Base-by-base conservation (phyloP, 2,329 filamentous ascomycete genomes). In the Neodidymelliopsis sp. region DNA sequence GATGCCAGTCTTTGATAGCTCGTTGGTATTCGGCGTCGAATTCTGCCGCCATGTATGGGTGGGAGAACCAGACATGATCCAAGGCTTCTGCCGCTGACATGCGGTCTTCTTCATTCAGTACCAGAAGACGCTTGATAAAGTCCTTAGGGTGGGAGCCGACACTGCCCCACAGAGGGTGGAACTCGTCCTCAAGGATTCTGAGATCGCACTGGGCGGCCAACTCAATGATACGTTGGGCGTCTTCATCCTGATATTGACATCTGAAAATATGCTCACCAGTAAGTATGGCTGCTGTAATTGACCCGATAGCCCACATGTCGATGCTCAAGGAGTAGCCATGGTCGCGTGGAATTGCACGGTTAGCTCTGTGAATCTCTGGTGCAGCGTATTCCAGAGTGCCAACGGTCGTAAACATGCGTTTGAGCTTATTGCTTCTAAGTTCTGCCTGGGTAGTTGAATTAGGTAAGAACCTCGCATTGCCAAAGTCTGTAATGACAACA, bases 261-360 rank as follows among this genome's bases (percentile, higher is more conserved):
- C 63, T 70, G 51, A 83, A 83, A 2, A 82, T 67, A 2, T 73
- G 68, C 8, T 79, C 72, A 11, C 80, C 80, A 0, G 77, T 78
- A 12, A 86, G 70, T 11, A 86, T 64, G 7, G 78, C 72, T 7
- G 75, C 76, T 2, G 81, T 74, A 2, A 86, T 73, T 35, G 76
- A 78, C 5, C 84, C 84, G n/a, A 86, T 60, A 0, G 83, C 83
- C 83, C 83, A 86, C 65, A 87, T 77, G 56, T 87, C 84, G 7
- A 85, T 75, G 8, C 81, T 77, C 60, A 80, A 79, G 20, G 80
- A 83, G 62, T 86, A 86, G 2, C 81, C 81, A 25, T 62, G 34
- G 1, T 62, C 52, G 1, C 28, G 24, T 7, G 61, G 59, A 19
- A 62, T 66, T 22, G 49, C 51, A 11, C 46, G 54, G 51, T 67